A percentile compares a stretch with the other conserved stretches of the same genome.
phyloP scores from a whole-genome alignment of 75 land plant species.

The Adiantum capillusveneris region DNA sequence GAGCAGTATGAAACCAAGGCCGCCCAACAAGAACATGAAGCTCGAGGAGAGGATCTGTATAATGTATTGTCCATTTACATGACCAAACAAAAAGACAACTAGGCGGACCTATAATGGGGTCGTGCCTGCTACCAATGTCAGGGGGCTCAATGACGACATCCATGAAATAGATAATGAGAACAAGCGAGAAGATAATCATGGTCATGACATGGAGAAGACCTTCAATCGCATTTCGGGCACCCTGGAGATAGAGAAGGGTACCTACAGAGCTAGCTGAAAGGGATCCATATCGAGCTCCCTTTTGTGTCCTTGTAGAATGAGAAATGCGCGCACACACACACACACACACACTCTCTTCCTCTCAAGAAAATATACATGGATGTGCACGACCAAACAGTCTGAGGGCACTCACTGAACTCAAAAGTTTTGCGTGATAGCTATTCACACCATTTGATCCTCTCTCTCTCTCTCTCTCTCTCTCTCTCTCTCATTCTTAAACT shows the following conservation, averaged over 20 bases:
- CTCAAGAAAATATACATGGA: too few species aligned
- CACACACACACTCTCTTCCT: too few species aligned
- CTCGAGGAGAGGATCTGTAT: conserved; percentile 88
- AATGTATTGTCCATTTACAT: conserved; percentile 94
- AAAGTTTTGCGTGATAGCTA: too few species aligned
- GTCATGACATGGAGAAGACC: conserved; percentile 52
- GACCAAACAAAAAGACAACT: conserved; percentile 80
- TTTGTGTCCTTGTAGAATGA: too few species aligned
- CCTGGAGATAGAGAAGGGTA: conserved; percentile 48
- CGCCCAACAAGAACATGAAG: conserved; percentile 92
- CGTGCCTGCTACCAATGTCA: conserved; percentile 91
- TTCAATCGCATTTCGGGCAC: conserved; percentile 59
- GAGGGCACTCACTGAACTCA: too few species aligned
- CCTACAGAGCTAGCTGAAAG: conserved; percentile 29
- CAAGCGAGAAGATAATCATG: conserved; percentile 67
- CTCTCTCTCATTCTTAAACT: too few species aligned
- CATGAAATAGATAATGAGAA: conserved; percentile 79
- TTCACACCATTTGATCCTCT: too few species aligned
- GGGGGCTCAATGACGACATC: conserved; percentile 98
- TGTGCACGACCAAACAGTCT: too few species aligned
- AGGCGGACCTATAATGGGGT: conserved; percentile 62
- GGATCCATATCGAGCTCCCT: too few species aligned
- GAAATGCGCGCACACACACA: too few species aligned
- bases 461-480: too few species aligned
- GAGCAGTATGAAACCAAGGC: conserved; percentile 67